Evolutionary conservation across 768 basidiomycete genomes (phyloP).

Genomic region (Xerocomellus amylosporus): DNA sequence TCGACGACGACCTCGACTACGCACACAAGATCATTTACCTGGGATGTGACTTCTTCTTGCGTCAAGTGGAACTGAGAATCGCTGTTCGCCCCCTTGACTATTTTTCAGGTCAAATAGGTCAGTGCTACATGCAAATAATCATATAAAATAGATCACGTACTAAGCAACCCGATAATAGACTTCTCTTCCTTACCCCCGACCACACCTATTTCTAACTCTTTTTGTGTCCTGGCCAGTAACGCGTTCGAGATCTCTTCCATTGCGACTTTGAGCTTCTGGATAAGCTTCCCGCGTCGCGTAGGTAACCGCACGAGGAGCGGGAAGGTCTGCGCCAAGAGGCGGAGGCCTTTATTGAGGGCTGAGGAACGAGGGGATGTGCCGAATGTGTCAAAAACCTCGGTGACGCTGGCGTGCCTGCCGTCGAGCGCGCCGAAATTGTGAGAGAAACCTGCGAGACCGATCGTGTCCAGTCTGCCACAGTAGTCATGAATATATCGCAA

Average conservation of each 20-base stretch:
- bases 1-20: not conserved
- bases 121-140: slow-evolving; percentile 6
- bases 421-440: slow-evolving; percentile 55
- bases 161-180: slow-evolving; percentile 27
- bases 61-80: slow-evolving; percentile 27
- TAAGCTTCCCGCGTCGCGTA: slow-evolving; percentile 30
- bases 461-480: slow-evolving; percentile 46
- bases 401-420: slow-evolving; percentile 43
- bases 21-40: slow-evolving; percentile 7
- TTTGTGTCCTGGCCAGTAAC: slow-evolving; percentile 36
- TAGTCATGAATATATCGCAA: not conserved
- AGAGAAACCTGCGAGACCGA: slow-evolving; percentile 59
- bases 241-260: slow-evolving; percentile 40
- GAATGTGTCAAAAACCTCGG: slow-evolving; percentile 41
- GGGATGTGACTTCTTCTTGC: slow-evolving; percentile 28
- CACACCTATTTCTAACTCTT: slow-evolving; percentile 27
- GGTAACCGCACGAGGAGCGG: slow-evolving; percentile 39
- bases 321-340: slow-evolving; percentile 38
- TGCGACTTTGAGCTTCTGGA: slow-evolving; percentile 32
- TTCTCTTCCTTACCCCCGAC: slow-evolving; percentile 20
- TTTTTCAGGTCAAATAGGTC: not conserved
- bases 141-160: slow-evolving; percentile 13
- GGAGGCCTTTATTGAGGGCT: slow-evolving; percentile 27
- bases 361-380: slow-evolving; percentile 16
- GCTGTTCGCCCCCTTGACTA: slow-evolving; percentile 37